Base-by-base conservation (phyloP, 139 green algal species). In the Chlorella sp. region DNA sequence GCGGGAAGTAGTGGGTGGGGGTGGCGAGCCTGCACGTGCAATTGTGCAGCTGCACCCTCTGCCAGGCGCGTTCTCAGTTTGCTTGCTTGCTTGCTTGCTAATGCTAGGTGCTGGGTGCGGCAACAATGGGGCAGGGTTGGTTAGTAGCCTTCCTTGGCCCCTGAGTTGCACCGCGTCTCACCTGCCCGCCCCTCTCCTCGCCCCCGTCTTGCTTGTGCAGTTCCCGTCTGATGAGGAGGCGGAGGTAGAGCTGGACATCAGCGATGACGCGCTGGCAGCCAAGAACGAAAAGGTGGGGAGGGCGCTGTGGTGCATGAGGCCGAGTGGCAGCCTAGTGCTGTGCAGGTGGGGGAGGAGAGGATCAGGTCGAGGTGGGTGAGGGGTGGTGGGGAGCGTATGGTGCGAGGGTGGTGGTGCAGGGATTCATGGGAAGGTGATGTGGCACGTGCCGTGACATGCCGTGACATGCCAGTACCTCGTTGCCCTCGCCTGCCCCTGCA, bases 281-380 rank as follows among this genome's bases (percentile, higher is more conserved):
- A 97, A 97, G 91, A 99, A 98, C 86, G 94, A 97, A 42, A 96
- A 97, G 94, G 94, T 96, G 69, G 9, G 73, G 19, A 0, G 83
- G 28, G 83, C 5, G 37, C 4, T 34, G 39, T 7, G 28, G 53
- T 15, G n/a, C n/a, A n/a, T n/a, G n/a, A n/a, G n/a, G n/a, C n/a
- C n/a, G n/a, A n/a, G n/a, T n/a, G 82, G 30, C 22, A 64, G 60
- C 39, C 36, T 48, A 32, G 7, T 34, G 68, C 22, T 40, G 73
- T n/a, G 32, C 73, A 80, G 32, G 32, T 19, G 73, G 32, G 18
- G 22, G 11, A 71, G 64, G 2, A 71, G 64, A 18, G 64, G 60
- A 68, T 14, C 15, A 18, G 18, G 14, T 68, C 18, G 60, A 14
- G 60, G 15, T 68, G 69, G 69, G 69, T 16, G 69, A 34, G 21